Base-by-base conservation (phyloP, 2,329 filamentous ascomycete genomes). In the Pseudogymnoascus sp. region DNA sequence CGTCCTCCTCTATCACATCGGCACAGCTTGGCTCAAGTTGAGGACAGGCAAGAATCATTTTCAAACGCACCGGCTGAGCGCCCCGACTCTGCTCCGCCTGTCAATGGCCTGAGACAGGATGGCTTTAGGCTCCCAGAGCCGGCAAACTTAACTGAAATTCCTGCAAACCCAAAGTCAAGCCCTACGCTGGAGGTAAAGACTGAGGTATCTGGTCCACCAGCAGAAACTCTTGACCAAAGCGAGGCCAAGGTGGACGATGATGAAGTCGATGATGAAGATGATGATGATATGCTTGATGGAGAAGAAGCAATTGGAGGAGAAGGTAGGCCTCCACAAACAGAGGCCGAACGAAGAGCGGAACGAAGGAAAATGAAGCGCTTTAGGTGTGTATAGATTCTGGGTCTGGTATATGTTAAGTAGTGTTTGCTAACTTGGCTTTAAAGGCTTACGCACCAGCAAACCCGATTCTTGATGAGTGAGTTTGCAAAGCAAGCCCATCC, bases 401-500 rank as follows among this genome's bases (percentile, higher is more conserved):
- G 18, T 18, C 18, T 63, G 60, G 60, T 38, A 47, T 18, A 33
- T 12, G 43, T 16, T 59, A 20, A 35, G 57, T 28, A 25, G 18
- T 18, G 18, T 18, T 37, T 22, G 18, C 16, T 54, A 58, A 41
- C 63, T 63, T n/a, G 28, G 16, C 14, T 12, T 57, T 30, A 36
- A 69, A 95, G 92, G 67, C 85, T 97, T 66, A 96, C 92, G 1
- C 92, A 97, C 74, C 93, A 94, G 69, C 93, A 97, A 79, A 97
- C 93, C n/a, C 87, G 93, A 12, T 97, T 96, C 70, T 79, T 97
- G 61, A 96, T 96, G 91, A 96, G 90, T 75, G 92, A 97, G 73
- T 97, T 97, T 70, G 89, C 92, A 62, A 92, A 94, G 69, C 92
- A 97, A 72, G 90, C 92, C 22, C 92, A 97, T 72, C 92, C 92